Percentiles rank a stretch among this genome's conserved stretches.
These are phyloP conservation scores for Seiridium cupressi DNA, from an alignment of 2,329 filamentous ascomycete genomes.

Conservation along the genomic window DNA sequence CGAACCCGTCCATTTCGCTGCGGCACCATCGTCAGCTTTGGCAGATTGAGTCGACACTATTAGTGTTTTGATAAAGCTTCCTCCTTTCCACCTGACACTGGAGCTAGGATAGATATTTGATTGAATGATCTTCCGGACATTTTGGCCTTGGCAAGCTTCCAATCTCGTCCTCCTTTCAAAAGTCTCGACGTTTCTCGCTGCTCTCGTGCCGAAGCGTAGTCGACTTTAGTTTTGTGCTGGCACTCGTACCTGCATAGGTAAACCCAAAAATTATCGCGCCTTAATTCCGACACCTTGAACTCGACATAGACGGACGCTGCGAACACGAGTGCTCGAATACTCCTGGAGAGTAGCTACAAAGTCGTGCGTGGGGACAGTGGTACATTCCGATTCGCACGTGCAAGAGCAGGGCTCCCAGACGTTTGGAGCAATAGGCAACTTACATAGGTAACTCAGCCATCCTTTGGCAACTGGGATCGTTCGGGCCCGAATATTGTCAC, in stretches of 20 bases:
- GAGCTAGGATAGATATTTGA: background rate
- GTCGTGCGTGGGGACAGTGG: background rate
- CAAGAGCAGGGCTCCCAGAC: background rate
- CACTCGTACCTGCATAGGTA: background rate
- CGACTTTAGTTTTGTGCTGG: background rate
- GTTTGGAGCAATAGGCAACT: background rate
- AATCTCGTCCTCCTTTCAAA: background rate
- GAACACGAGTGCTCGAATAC: background rate
- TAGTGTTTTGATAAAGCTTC: background rate
- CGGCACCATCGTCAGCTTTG: background rate
- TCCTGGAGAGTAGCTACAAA: background rate
- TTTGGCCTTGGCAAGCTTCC: background rate
- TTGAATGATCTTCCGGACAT: background rate
- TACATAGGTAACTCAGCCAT: background rate
- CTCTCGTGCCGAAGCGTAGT: background rate
- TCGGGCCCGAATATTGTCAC: background rate
- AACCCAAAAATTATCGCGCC: background rate
- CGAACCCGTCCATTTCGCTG: background rate
- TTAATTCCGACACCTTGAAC: background rate
- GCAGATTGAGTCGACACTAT: background rate
- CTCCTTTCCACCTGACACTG: background rate
- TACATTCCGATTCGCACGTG: background rate
- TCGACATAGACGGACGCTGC: background rate
- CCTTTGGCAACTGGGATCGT: no score
- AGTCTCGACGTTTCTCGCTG: background rate